phyloP scores from a whole-genome alignment of 306 rosid species.

The Medicago ruthenica region DNA sequence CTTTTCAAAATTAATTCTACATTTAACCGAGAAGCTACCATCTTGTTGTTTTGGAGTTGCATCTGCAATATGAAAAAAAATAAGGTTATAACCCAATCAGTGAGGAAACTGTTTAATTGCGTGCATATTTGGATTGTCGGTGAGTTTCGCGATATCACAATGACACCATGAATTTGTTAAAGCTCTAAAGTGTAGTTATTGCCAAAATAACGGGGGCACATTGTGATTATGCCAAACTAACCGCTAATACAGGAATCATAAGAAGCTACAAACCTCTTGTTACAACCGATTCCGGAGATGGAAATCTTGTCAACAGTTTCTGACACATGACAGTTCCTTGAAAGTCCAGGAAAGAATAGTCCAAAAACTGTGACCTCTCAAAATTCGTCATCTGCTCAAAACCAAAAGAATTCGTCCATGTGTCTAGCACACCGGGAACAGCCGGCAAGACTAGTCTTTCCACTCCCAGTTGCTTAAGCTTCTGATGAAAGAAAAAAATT shows the following conservation, averaged over 20 bases:
- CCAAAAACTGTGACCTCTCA: slow-evolving; percentile 68
- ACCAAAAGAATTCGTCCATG: slow-evolving; percentile 84
- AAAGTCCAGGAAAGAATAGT: slow-evolving; percentile 73
- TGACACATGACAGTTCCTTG: slow-evolving; percentile 83
- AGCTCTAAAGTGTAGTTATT: too few species aligned
- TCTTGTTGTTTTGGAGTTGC: slow-evolving; percentile 22
- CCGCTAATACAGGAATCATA: not conserved
- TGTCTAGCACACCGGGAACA: slow-evolving; percentile 63
- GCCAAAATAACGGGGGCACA: not conserved
- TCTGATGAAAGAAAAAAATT: slow-evolving; percentile 50
- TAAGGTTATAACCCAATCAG: not conserved
- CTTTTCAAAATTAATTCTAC: slow-evolving; percentile 43
- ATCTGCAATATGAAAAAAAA: slow-evolving; percentile 50
- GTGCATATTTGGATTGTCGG: not conserved
- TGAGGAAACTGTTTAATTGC: not conserved
- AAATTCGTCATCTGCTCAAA: slow-evolving; percentile 62
- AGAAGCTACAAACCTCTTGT: slow-evolving; percentile 53
- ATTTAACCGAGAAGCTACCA: slow-evolving; percentile 28
- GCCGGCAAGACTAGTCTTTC: slow-evolving; percentile 92
- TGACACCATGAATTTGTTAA: not conserved
- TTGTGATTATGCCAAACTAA: not conserved
- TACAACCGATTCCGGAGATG: slow-evolving; percentile 40
- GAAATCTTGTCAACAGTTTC: slow-evolving; percentile 56
- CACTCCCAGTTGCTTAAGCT: slow-evolving; percentile 72
- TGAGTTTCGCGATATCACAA: not conserved